Evolutionary conservation across 1,139 yeast genomes (phyloP).

Genomic region (Protomyces inouyei): DNA sequence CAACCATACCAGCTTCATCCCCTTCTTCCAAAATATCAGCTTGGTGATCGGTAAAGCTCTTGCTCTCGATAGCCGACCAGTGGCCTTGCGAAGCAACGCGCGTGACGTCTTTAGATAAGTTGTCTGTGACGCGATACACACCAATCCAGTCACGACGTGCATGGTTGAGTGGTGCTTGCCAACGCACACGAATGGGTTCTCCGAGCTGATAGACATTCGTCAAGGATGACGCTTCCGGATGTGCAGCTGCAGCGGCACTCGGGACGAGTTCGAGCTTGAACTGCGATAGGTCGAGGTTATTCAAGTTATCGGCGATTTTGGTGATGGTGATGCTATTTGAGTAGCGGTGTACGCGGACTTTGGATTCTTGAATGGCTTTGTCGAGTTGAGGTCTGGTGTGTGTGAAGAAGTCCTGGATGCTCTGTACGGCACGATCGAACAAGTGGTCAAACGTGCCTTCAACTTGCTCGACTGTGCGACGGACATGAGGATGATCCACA

Average conservation of each 20-base stretch:
- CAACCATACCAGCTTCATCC: constrained; percentile 48
- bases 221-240: not conserved
- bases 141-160: constrained; percentile 69
- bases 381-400: constrained; percentile 12
- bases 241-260: not conserved
- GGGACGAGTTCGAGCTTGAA: not conserved
- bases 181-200: constrained; percentile 52
- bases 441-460: constrained; percentile 19
- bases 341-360: constrained; percentile 2
- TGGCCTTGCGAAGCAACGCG: constrained; percentile 61
- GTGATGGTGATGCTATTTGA: constrained; percentile 16
- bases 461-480: constrained; percentile 3
- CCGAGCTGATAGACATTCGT: constrained; percentile 45
- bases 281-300: not conserved
- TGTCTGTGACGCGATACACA: constrained; percentile 60
- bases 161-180: constrained; percentile 52
- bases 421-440: not conserved
- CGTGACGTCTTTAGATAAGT: constrained; percentile 57
- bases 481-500: constrained; percentile 18
- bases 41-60: constrained; percentile 37
- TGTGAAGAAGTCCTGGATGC: not conserved
- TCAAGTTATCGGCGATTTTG: not conserved
- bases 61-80: constrained; percentile 56
- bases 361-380: constrained; percentile 10
- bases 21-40: constrained; percentile 33